phyloP scores from a whole-genome alignment of 2,329 filamentous ascomycete species.

The Emydomyces testavorans region DNA sequence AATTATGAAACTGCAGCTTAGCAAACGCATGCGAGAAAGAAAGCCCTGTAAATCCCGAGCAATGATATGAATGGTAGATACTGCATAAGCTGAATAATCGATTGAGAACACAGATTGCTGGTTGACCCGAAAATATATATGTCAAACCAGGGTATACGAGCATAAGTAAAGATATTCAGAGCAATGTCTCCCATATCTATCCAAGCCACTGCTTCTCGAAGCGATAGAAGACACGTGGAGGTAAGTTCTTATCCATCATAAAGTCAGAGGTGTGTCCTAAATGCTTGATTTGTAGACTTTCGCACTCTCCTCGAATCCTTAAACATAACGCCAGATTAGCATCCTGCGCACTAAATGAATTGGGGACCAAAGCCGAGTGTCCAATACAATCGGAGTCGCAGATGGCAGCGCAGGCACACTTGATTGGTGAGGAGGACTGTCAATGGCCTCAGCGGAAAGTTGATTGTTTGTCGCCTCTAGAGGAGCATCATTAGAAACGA shows the following conservation, averaged over 20 bases:
- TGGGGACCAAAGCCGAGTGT: slow-evolving; percentile 21
- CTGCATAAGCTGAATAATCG: too few species aligned
- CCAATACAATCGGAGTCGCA: neutral
- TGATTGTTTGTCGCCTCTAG: neutral
- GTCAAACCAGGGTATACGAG: too few species aligned
- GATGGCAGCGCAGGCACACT: neutral
- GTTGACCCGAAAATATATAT: too few species aligned
- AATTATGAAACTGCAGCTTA: too few species aligned
- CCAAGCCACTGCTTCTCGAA: too few species aligned
- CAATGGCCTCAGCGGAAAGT: neutral
- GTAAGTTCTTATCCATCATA: neutral
- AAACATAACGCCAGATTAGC: slow-evolving; percentile 25
- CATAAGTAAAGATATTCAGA: too few species aligned
- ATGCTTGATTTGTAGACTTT: neutral
- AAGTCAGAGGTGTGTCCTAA: neutral
- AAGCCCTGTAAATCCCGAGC: too few species aligned
- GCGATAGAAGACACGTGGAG: too few species aligned
- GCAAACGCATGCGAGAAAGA: too few species aligned
- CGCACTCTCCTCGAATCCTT: neutral
- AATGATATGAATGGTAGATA: too few species aligned
- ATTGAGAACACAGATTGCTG: too few species aligned
- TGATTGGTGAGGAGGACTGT: neutral
- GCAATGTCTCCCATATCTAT: too few species aligned
- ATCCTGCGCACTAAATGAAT: slow-evolving; percentile 23
- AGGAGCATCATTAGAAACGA: neutral